Evolutionary conservation across 495 filamentous ascomycete genomes (phyloP), one percentile per base, ranked within the genome.

Genomic region (Chaetomium cochliodes): DNA sequence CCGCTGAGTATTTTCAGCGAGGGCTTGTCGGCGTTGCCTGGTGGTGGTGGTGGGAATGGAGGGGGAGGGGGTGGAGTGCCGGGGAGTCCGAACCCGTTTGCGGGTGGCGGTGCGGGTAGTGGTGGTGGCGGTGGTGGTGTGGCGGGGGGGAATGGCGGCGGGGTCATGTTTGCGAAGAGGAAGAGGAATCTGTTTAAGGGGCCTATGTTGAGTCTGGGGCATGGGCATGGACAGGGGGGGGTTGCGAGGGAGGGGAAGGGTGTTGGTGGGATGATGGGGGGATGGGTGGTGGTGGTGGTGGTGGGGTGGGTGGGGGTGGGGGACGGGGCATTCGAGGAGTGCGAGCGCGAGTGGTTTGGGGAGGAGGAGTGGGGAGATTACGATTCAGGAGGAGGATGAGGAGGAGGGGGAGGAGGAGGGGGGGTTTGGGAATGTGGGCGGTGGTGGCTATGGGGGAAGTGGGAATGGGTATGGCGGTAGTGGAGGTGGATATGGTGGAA

Each of bases 171-270:
- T 75, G 93, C 94, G 7, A 93, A 93, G 70, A 81, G 94, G 60
- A 98, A 97, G 76, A 84, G 89, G 65, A 92, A 87, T 47, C 76
- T 93, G 2, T 97, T 98, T 76, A 94, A 96, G 72, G 96, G 94
- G 0, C 94, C 96, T 41, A 84, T 87, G 81, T 81, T 78, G 49
- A 84, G 76, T 22, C 69, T 83, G 69, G 39, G 49, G 26, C 67
- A 70, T 77, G 63, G 57, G 13, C 13, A 55, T 23, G 54, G 39
- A 7, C 4, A 12, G 8, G 39, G 41, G 13, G 41, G 41, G 41
- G 70, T 79, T 41, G 63, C 28, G 47, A 54, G 42, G 44, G 58
- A 18, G 18, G 50, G 33, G 12, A 39, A 20, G 37, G 46, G 15
- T 16, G 50, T 16, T 64, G 72, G 70, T 63, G 67, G 72, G n/a